These are phyloP conservation scores for Cutaneotrichosporon mucoides DNA, from an alignment of 1,284 basidiomycete species.

Conservation along the genomic window DNA sequence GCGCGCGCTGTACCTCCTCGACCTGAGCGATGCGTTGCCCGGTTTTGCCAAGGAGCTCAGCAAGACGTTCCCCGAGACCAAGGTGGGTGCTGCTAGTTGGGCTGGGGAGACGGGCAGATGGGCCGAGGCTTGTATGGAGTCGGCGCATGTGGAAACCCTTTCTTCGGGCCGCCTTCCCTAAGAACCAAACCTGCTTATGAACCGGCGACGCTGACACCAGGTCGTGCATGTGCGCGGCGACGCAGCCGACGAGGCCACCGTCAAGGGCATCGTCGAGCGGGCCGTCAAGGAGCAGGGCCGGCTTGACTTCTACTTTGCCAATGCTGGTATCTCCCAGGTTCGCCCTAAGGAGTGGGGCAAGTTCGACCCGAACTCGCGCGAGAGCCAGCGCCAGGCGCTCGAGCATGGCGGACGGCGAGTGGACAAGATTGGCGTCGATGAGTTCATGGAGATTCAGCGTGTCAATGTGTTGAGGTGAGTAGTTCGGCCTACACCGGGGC, in stretches of 20 bases:
- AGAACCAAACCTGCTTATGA: too few relatives aligned
- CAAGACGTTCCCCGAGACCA: slow-evolving; percentile 68
- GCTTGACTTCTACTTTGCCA: slow-evolving; percentile 91
- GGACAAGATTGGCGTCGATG: slow-evolving; percentile 50
- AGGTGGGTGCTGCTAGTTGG: slow-evolving; percentile 51
- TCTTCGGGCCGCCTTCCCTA: too few relatives aligned
- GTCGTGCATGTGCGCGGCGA: slow-evolving; percentile 61
- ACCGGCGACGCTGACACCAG: slow-evolving; percentile 1
- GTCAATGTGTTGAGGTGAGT: slow-evolving; percentile 64
- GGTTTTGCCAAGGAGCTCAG: slow-evolving; percentile 66
- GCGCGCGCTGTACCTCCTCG: slow-evolving; percentile 75
- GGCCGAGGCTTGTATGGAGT: too few relatives aligned
- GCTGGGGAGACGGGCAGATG: too few relatives aligned
- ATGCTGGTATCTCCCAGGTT: slow-evolving; percentile 55
- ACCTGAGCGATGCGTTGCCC: slow-evolving; percentile 67
- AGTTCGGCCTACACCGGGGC: neutral
- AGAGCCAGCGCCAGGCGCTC: neutral
- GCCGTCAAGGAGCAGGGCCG: slow-evolving; percentile 74
- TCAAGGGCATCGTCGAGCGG: slow-evolving; percentile 65
- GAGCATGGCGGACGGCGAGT: neutral
- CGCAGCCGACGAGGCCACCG: slow-evolving; percentile 70
- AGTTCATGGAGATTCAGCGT: slow-evolving; percentile 70
- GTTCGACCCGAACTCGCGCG: neutral
- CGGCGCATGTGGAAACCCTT: too few relatives aligned
- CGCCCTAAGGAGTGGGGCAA: slow-evolving; percentile 8